phyloP scores from a whole-genome alignment of 2,329 filamentous ascomycete genomes.

The Arthroderma sp. region DNA sequence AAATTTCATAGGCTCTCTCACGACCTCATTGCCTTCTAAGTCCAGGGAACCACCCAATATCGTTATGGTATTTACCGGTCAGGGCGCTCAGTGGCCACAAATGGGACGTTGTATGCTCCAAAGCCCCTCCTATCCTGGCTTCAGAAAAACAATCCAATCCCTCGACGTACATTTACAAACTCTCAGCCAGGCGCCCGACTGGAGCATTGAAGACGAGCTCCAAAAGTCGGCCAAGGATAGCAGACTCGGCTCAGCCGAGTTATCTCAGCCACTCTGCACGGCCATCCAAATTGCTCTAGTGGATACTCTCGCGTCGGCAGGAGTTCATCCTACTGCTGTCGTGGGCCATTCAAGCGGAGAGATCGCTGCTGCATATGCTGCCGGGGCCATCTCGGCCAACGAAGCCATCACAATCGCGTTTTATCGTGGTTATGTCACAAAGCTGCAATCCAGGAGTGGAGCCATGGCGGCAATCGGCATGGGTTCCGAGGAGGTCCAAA shows the following conservation, averaged over 20 bases:
- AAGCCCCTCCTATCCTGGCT: slow-evolving; percentile 11
- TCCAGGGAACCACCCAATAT: too few relatives aligned
- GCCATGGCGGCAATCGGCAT: not conserved
- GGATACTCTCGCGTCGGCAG: slow-evolving; percentile 15
- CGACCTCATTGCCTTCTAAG: too few relatives aligned
- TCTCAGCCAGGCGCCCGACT: slow-evolving; percentile 6
- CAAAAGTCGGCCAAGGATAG: too few relatives aligned
- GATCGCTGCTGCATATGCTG: slow-evolving; percentile 19
- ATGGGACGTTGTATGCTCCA: slow-evolving; percentile 17
- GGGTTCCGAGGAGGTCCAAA: not conserved
- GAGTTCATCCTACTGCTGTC: slow-evolving; percentile 11
- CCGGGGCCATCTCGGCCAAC: slow-evolving; percentile 12
- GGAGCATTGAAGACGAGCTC: slow-evolving; percentile 4
- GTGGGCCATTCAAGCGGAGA: slow-evolving; percentile 22
- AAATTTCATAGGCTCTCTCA: too few relatives aligned
- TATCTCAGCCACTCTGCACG: slow-evolving; percentile 17
- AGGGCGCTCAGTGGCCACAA: slow-evolving; percentile 15
- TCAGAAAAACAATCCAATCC: slow-evolving; percentile 8
- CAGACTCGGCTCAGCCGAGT: not conserved
- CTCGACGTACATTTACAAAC: slow-evolving; percentile 8
- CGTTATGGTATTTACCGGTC: slow-evolving; percentile 15
- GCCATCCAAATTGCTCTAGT: slow-evolving; percentile 18
- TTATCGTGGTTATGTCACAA: slow-evolving; percentile 13
- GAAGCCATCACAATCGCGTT: slow-evolving; percentile 18
- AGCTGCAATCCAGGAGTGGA: not conserved